phyloP scores from a whole-genome alignment of 1,284 basidiomycete species.

The Tilletia setariae region DNA sequence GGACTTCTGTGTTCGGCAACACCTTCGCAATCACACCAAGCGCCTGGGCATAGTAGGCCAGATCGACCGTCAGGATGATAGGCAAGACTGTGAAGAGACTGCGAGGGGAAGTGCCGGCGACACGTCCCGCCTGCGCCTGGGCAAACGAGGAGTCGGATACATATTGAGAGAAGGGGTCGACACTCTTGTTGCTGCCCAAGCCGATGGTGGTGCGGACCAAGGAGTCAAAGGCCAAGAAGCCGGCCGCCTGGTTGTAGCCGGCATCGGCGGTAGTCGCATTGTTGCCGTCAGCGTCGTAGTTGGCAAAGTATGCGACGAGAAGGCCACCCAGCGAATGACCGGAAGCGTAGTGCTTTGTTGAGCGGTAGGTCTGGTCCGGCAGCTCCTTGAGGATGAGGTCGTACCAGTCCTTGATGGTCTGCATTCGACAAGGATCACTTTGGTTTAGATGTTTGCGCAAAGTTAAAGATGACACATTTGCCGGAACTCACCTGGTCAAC shows the following conservation, averaged over 20 bases:
- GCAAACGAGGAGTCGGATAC: background rate
- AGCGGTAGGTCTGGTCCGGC: slow-evolving; percentile 15
- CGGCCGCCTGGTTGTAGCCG: slow-evolving; percentile 19
- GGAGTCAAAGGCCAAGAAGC: slow-evolving; percentile 16
- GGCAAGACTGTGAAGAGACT: slow-evolving; percentile 18
- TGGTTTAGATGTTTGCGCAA: too few relatives aligned
- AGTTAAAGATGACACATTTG: too few relatives aligned
- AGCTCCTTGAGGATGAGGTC: slow-evolving; percentile 19
- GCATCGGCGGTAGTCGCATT: slow-evolving; percentile 8
- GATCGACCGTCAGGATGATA: slow-evolving; percentile 16
- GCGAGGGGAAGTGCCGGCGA: slow-evolving; percentile 6
- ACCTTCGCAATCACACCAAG: background rate
- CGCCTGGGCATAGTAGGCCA: background rate
- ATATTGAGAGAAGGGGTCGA: background rate
- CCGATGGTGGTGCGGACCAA: slow-evolving; percentile 11
- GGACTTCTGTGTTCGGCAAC: background rate
- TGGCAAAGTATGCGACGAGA: slow-evolving; percentile 19
- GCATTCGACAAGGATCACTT: background rate
- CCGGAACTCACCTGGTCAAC: slow-evolving; percentile 15
- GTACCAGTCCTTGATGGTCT: slow-evolving; percentile 20
- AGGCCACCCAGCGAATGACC: slow-evolving; percentile 19
- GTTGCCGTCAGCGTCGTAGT: slow-evolving; percentile 17
- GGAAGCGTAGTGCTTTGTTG: slow-evolving; percentile 21
- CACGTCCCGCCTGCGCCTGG: background rate
- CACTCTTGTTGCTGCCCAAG: background rate